These are phyloP conservation scores for Didymella glomerata DNA, from an alignment of 2,329 filamentous ascomycete genomes.

Conservation along the genomic window DNA sequence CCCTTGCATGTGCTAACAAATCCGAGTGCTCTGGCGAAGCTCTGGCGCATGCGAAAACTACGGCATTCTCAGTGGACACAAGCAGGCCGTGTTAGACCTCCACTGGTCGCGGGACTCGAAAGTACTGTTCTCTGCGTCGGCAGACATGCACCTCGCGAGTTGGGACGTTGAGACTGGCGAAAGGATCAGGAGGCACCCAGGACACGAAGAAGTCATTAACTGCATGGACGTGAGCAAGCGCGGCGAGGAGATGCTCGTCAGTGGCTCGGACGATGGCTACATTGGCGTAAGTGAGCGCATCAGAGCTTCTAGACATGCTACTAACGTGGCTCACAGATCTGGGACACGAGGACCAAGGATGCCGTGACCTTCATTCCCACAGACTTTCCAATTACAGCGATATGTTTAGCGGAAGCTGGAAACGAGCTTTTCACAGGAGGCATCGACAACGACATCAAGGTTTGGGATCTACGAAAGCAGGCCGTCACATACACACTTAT, in stretches of 20 bases:
- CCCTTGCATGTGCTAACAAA: conserved; percentile 24
- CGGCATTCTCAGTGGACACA: conserved; percentile 85
- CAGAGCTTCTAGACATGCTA: neutral
- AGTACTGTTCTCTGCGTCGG: conserved; percentile 89
- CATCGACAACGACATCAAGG: conserved; percentile 96
- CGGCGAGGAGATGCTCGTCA: conserved; percentile 89
- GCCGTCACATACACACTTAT: conserved; percentile 84
- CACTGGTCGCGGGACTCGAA: conserved; percentile 97
- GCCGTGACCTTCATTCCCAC: conserved; percentile 89
- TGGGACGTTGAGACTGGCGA: conserved; percentile 95
- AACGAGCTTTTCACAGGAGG: conserved; percentile 95
- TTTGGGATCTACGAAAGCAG: conserved; percentile 96
- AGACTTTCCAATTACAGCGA: conserved; percentile 88
- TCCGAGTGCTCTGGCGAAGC: conserved; percentile 86
- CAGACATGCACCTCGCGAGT: conserved; percentile 90
- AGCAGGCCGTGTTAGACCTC: conserved; percentile 87
- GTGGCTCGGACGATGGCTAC: conserved; percentile 90
- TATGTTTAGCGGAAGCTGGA: conserved; percentile 90
- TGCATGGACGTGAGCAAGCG: conserved; percentile 85
- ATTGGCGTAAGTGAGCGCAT: conserved; percentile 66
- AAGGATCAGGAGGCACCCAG: conserved; percentile 88
- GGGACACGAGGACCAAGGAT: conserved; percentile 92
- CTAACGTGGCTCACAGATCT: conserved; percentile 64
- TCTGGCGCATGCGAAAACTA: conserved; percentile 96
- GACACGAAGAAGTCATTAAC: conserved; percentile 97